These are phyloP conservation scores for Fomitopsis palustris DNA, from an alignment of 1,284 basidiomycete species.

Conservation along the genomic window DNA sequence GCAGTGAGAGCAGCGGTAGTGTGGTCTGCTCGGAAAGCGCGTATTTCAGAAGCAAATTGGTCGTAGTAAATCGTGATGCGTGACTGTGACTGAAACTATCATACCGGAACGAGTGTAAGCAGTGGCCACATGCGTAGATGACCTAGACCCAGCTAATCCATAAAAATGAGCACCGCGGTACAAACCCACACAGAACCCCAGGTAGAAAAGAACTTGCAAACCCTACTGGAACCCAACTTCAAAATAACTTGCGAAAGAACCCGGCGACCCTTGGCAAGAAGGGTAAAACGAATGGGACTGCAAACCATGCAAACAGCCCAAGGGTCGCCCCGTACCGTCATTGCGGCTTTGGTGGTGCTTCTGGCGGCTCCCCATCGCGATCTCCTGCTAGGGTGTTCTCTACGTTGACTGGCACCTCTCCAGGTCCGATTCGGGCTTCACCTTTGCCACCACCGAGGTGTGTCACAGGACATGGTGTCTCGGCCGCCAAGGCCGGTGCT, in stretches of 20 bases:
- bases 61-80: constrained; percentile 4
- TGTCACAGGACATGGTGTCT: background rate
- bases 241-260: constrained; percentile 42
- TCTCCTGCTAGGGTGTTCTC: background rate
- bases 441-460: background rate
- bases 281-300: constrained; percentile 40
- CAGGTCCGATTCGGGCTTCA: background rate
- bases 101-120: constrained; percentile 8
- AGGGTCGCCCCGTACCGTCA: constrained; percentile 63
- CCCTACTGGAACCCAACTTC: constrained; percentile 7
- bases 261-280: constrained; percentile 59
- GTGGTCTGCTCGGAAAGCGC: background rate
- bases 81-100: constrained; percentile 10
- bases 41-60: background rate
- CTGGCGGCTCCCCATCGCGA: constrained; percentile 6
- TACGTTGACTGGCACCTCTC: background rate
- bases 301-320: constrained; percentile 43
- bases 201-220: constrained; percentile 2
- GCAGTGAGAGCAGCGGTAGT: background rate
- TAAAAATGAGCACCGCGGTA: constrained; percentile 17
- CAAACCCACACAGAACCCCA: constrained; percentile 15
- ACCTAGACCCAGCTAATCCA: constrained; percentile 13
- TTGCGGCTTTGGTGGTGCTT: constrained; percentile 19
- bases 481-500: background rate
- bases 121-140: constrained; percentile 7